phyloP scores from a whole-genome alignment of 352 stramenopile genomes.

The Globisporangium acanthophoron region DNA sequence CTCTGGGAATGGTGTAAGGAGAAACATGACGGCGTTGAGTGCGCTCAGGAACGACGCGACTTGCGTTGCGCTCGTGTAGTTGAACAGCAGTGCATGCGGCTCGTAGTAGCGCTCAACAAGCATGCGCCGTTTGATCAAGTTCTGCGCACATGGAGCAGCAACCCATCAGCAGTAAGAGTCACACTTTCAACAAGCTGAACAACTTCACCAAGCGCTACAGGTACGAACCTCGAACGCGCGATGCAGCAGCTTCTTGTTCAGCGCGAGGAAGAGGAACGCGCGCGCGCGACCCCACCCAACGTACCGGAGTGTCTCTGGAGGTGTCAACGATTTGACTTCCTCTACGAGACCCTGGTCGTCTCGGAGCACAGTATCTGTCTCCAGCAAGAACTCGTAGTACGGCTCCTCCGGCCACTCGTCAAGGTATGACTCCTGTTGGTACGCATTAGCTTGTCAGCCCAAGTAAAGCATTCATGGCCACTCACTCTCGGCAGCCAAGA shows the following conservation, averaged over 20 bases:
- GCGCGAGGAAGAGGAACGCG: slow-evolving; percentile 52
- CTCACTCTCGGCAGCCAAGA: not conserved
- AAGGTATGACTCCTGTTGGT: slow-evolving; percentile 29
- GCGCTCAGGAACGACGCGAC: slow-evolving; percentile 61
- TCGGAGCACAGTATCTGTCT: slow-evolving; percentile 51
- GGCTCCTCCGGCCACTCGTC: slow-evolving; percentile 58
- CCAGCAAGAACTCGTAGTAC: slow-evolving; percentile 65
- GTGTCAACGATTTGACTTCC: slow-evolving; percentile 31
- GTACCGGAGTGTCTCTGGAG: slow-evolving; percentile 31
- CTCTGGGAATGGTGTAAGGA: slow-evolving; percentile 28
- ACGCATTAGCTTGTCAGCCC: not conserved
- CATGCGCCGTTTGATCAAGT: slow-evolving; percentile 57
- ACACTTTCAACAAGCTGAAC: too few species aligned
- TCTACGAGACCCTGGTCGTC: slow-evolving; percentile 66
- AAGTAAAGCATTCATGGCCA: not conserved
- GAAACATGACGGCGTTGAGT: slow-evolving; percentile 65
- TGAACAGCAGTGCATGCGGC: slow-evolving; percentile 45
- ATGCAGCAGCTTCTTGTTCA: slow-evolving; percentile 75
- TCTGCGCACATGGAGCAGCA: slow-evolving; percentile 18
- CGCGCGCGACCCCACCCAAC: slow-evolving; percentile 67
- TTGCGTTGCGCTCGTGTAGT: slow-evolving; percentile 49
- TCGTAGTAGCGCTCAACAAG: slow-evolving; percentile 67
- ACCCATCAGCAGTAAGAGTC: not conserved
- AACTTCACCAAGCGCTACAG: not conserved
- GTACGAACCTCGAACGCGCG: slow-evolving; percentile 44